Base-by-base conservation (phyloP, 495 filamentous ascomycete species). In the Chaetomium tenue region DNA sequence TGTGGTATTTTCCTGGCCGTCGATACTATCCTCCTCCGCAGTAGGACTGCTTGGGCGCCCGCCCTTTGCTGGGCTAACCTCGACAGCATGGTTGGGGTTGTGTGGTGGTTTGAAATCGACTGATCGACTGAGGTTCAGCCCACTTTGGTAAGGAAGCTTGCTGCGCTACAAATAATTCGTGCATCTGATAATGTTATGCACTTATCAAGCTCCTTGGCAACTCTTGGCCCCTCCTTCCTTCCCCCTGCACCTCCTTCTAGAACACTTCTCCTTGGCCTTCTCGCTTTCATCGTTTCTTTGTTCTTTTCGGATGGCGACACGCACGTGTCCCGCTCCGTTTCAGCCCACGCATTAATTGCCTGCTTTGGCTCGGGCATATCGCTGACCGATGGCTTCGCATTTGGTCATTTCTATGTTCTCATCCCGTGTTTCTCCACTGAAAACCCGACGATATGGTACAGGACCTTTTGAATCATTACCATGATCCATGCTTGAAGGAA, bases 61-160 rank as follows among this genome's bases (percentile, higher is more conserved):
- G 68, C 71, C 71, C 75, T 74, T 66, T 70, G 70, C 57, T 71
- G 72, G 60, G 74, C 56, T 73, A 71, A 66, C 70, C 74, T 74
- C 26, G 76, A 76, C 60, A 78, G 70, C 78, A 80, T 73, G 68
- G 57, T 63, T 53, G 39, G 20, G 39, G 40, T 20, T 25, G n/a
- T 53, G 39, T 33, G 51, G 51, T 30, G 39, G 33, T 57, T 47
- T 37, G 28, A 15, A 40, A 42, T 16, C 5, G 12, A 22, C 28
- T 25, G 61, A 50, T 23, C 5, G 12, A 22, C 28, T 25, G 61
- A 50, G 16, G 46, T 42, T 59, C 54, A 48, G 46, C 62, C 62
- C 54, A 64, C 54, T 25, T 58, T 33, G 23, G 46, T 12, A 22
- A 7, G 5, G 22, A 44, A 58, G 55, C 57, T 59, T 33, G 30